Evolutionary conservation across 257 asterid species (phyloP), one percentile per base, ranked within the genome.

Genomic region (Solanum chilense): DNA sequence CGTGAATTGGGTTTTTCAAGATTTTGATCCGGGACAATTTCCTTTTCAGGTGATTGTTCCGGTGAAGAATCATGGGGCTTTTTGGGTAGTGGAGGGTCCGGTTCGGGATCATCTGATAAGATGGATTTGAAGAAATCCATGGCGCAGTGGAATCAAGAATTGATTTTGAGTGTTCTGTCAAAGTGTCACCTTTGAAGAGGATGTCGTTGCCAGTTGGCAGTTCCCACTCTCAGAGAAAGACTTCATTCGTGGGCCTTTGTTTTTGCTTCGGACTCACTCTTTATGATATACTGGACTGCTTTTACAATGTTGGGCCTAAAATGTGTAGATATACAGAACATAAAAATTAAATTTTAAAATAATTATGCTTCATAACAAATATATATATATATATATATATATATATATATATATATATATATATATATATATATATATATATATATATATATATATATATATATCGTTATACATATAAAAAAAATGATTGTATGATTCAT

Each of bases 51-150:
- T 12, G 91, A 77, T 82, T 85, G 83, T 2, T 88, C 56, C 42
- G 29, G 45, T 6, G 93, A 74, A 5, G 92, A 83, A 84, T 71
- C 81, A 56, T 94, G 91, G 91, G 64, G 94, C 37, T 10, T 85
- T 88, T 14, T 52, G 90, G 25, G 75, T 60, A n/a, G 80, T 89
- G 16, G 87, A 91, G 47, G 91, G 80, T 37, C 86, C 47, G 12
- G 95, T 25, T 93, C 94, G 39, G 92, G 93, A 86, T 94, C 99
- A 82, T 94, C 99, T 10, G 94, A 88, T 71, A 96, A 66, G 3
- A 96, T 93, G 85, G 99, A 94, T 89, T 89, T 95, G 93, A 94
- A 93, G 95, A 95, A 94, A 94, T 96, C 88, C 99, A 96, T 18
- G n/a, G 7, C 16, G 25, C 37, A 80, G 83, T 69, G 49, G 69